These are phyloP conservation scores for Tuber magnatum DNA, from an alignment of 495 filamentous ascomycete species.

Conservation along the genomic window DNA sequence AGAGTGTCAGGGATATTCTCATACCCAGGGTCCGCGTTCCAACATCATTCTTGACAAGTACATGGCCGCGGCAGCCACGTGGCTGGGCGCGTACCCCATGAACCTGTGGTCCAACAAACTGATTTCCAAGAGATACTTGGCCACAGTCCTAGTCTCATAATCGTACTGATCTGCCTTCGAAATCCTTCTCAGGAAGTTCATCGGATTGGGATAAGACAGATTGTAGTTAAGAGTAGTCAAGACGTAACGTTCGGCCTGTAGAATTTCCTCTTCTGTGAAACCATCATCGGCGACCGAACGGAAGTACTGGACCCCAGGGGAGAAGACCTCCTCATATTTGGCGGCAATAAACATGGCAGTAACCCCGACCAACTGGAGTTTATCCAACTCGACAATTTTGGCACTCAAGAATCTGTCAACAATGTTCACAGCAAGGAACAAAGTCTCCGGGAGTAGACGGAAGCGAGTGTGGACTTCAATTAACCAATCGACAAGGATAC, in stretches of 20 bases:
- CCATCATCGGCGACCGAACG: slow-evolving; percentile 93
- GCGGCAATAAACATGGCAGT: slow-evolving; percentile 99
- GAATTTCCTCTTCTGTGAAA: slow-evolving; percentile 89
- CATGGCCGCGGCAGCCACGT: slow-evolving; percentile 87
- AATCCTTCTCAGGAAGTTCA: slow-evolving; percentile 98
- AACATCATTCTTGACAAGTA: slow-evolving; percentile 85
- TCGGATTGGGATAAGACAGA: slow-evolving; percentile 96
- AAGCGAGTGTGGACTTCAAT: slow-evolving; percentile 97
- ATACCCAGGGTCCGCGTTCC: slow-evolving; percentile 84
- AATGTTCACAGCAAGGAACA: slow-evolving; percentile 95
- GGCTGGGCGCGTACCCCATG: slow-evolving; percentile 76
- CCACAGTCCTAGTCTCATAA: slow-evolving; percentile 90
- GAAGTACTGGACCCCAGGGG: slow-evolving; percentile 94
- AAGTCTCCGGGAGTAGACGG: slow-evolving; percentile 91
- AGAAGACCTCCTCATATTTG: slow-evolving; percentile 97
- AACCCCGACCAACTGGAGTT: slow-evolving; percentile 90
- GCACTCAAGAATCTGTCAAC: slow-evolving; percentile 93
- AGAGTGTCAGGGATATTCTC: slow-evolving; percentile 37
- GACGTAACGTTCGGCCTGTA: slow-evolving; percentile 93
- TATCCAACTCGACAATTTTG: slow-evolving; percentile 89
- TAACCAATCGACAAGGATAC: slow-evolving; percentile 95
- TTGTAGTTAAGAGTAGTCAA: slow-evolving; percentile 88
- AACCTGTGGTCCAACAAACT: slow-evolving; percentile 89
- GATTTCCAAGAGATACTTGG: slow-evolving; percentile 98
- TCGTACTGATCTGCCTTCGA: slow-evolving; percentile 98